Conservation (phyloP, 2,329 filamentous ascomycete genomes). For the Paecilomyces sp. region DNA sequence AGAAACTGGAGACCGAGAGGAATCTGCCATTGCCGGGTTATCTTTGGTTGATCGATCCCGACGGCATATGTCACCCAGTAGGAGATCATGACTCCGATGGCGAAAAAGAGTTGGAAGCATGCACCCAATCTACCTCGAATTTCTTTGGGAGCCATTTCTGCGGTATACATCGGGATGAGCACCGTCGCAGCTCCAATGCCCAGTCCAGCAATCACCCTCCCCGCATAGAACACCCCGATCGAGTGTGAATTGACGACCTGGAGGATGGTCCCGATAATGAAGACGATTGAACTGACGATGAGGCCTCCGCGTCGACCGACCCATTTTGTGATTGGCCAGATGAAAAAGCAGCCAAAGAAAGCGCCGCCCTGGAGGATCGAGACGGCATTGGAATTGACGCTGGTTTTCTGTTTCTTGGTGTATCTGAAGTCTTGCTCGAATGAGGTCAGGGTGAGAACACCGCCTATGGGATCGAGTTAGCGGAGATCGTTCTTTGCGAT, state of each 20-base stretch:
- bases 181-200: conserved; percentile 40
- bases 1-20: conserved; percentile 42
- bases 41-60: conserved; percentile 26
- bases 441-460: conserved; percentile 38
- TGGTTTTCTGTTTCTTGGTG: conserved; percentile 30
- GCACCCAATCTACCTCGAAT: conserved; percentile 33
- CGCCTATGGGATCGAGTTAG: conserved; percentile 18
- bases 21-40: conserved; percentile 45
- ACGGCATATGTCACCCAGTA: conserved; percentile 46
- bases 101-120: conserved; percentile 33
- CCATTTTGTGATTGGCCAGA: conserved; percentile 39
- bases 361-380: conserved; percentile 44
- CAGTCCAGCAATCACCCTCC: conserved; percentile 39
- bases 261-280: conserved; percentile 32
- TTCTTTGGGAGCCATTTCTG: conserved; percentile 36
- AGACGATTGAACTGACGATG: conserved; percentile 36
- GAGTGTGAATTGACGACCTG: conserved; percentile 41
- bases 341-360: conserved; percentile 45
- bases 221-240: conserved; percentile 38
- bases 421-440: conserved; percentile 37
- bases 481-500: background rate
- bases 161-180: conserved; percentile 33
- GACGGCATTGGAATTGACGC: conserved; percentile 41
- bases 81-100: conserved; percentile 30
- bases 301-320: conserved; percentile 39